Evolutionary conservation across 768 basidiomycete genomes (phyloP), one percentile per base, ranked within the genome.

Genomic region (Lactifluus volemus): DNA sequence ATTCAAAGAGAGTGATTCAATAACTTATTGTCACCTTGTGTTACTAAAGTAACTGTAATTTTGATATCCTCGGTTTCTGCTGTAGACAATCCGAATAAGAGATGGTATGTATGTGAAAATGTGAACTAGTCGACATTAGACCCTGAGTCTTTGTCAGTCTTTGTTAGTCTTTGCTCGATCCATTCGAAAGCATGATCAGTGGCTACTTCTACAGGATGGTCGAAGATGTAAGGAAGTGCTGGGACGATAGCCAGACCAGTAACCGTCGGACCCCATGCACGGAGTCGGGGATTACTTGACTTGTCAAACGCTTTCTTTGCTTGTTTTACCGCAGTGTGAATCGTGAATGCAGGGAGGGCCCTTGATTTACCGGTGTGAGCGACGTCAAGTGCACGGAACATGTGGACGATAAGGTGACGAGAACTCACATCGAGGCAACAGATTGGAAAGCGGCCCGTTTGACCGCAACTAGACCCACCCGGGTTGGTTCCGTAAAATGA

Each of bases 311-410:
- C 81, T 59, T 82, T 84, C 68, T 84, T 84, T 2, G 88, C 80
- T 68, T 89, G 85, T 32, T 79, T 81, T 49, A 92, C 90, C 5
- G 86, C 81, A 1, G 87, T 88, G 70, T 93, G 90, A 57, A 93
- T 92, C 1, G 90, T 93, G 59, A 93, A 79, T 0, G 89, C 89
- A 2, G 89, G 89, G 19, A 91, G 79, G 5, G 84, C 88, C 88
- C 88, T 90, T 62, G 36, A 39, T 38, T 29, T 30, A 25, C 15
- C 36, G 4, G 19, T 15, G 38, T 17, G 41, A 25, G 49, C 55
- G 50, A 60, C 9, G 39, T 21, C 45, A 44, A 39, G 58, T 48
- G 42, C 58, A 45, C 7, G n/a, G 12, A 1, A 14, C 29, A 47
- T 48, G 14, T 10, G 34, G 32, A 55, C 36, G 11, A 15, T 6